These are phyloP conservation scores for Colletotrichum sp. DNA, from an alignment of 2,329 filamentous ascomycete species.

Conservation along the genomic window DNA sequence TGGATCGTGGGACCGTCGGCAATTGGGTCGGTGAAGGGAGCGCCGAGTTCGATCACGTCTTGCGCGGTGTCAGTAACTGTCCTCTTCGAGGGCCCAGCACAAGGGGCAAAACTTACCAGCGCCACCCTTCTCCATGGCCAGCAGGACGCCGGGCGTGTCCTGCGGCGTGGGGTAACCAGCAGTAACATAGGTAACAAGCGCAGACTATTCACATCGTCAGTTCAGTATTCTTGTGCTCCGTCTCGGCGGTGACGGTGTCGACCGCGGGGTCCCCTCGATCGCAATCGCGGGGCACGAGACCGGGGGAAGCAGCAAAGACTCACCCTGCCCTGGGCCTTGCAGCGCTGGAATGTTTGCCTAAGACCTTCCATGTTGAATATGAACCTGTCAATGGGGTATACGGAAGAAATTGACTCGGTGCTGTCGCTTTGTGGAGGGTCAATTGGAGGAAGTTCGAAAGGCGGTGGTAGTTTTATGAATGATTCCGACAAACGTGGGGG, in stretches of 20 bases:
- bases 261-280: constrained; percentile 6
- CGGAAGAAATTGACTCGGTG: neutral
- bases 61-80: neutral
- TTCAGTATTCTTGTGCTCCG: neutral
- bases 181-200: constrained; percentile 95
- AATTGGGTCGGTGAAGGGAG: constrained; percentile 98
- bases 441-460: neutral
- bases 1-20: constrained; percentile 98
- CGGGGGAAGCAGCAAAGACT: constrained; percentile 29
- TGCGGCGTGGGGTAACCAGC: constrained; percentile 87
- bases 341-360: constrained; percentile 63
- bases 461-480: constrained; percentile 6
- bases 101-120: constrained; percentile 65
- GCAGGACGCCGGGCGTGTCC: constrained; percentile 81
- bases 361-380: constrained; percentile 57
- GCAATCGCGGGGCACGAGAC: constrained; percentile 28
- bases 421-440: neutral
- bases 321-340: constrained; percentile 65
- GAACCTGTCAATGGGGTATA: constrained; percentile 4
- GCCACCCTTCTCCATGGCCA: constrained; percentile 91
- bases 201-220: constrained; percentile 59
- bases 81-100: neutral
- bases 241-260: neutral
- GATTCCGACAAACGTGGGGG: neutral
- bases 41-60: constrained; percentile 95